Percentiles rank a stretch among this genome's conserved stretches.
Conservation (phyloP, 257 asterid genomes). For the Forsythia suspensa region DNA sequence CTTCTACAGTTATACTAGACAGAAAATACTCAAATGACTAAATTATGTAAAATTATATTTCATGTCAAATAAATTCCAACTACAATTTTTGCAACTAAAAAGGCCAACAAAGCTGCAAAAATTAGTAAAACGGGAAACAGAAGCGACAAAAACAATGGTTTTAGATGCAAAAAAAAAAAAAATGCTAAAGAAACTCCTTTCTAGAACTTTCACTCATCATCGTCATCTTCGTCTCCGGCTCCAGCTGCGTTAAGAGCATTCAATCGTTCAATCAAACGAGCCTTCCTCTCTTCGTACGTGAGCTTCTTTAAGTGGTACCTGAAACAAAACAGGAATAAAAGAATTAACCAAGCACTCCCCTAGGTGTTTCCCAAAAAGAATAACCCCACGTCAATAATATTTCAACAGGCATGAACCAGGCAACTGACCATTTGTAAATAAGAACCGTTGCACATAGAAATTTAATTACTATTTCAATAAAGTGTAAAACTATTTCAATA, state of each 20-base stretch:
- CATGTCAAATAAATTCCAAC: background rate
- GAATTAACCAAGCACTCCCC: background rate
- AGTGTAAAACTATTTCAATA: background rate
- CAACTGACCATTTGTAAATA: too few species aligned
- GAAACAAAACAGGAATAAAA: background rate
- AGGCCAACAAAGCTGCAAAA: constrained; percentile 21
- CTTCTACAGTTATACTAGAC: too few species aligned
- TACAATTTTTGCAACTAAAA: background rate
- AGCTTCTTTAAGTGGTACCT: constrained; percentile 50
- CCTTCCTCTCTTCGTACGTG: constrained; percentile 43
- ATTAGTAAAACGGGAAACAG: constrained; percentile 1
- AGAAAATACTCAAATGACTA: background rate
- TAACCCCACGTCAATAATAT: too few species aligned
- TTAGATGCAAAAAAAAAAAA: constrained; percentile 1
- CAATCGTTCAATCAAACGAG: constrained; percentile 39
- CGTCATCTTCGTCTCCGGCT: constrained; percentile 31
- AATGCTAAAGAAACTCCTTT: background rate
- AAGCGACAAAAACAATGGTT: constrained; percentile 8
- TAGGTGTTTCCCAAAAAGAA: too few species aligned
- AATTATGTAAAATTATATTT: background rate
- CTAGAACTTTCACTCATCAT: constrained; percentile 30
- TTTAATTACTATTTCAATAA: background rate
- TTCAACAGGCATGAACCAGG: too few species aligned
- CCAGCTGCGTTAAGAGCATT: constrained; percentile 44
- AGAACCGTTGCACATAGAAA: background rate